Base-by-base conservation (phyloP, 2,329 filamentous ascomycete genomes). In the Chaetoscypha palmicola region DNA sequence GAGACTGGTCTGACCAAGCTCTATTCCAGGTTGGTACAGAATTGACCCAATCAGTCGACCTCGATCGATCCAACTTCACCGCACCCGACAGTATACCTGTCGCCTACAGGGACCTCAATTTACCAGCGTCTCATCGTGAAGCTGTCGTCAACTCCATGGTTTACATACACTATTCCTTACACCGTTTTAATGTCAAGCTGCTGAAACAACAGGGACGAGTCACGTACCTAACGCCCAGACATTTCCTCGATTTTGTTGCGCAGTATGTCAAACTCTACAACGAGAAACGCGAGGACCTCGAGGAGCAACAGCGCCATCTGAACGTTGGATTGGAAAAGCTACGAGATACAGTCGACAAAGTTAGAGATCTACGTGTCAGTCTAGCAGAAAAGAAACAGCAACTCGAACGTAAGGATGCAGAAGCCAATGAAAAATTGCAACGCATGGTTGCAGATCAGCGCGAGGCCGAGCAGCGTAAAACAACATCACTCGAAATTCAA, bases 1-100 rank as follows among this genome's bases (percentile, higher is more conserved):
- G 92, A 53, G 92, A 99, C 68, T 99, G 92, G 92, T 98, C 92
- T 41, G 92, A 98, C 64, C 92, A 98, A 68, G 94, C 92, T 28
- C 76, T 98, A 16, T 99, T 94, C 81, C 94, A 98, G 66, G 94
- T 98, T 51, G 90, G 86, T 19, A 89, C 86, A 51, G 92, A 98
- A 66, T 79, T 98, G 46, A 98, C 94, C 1, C 86, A 94, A 53
- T 91, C 88, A n/a, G 81, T 98, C 47, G 92, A 99, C 62, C 75
- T 99, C 43, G 92, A 98, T 62, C 83, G 89, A 50, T 73, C 86
- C 41, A 89, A 82, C 60, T 98, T 91, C 64, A 71, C 75, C 41
- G 86, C 90, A 3, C 91, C 91, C 2, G 89, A 97, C 57, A 92
- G 83, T 46, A 87, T 98, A 51, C 92, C 90, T 2, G 83, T 97